These are phyloP conservation scores for Phialophora verrucosa DNA, from an alignment of 2,329 filamentous ascomycete species.

Conservation along the genomic window DNA sequence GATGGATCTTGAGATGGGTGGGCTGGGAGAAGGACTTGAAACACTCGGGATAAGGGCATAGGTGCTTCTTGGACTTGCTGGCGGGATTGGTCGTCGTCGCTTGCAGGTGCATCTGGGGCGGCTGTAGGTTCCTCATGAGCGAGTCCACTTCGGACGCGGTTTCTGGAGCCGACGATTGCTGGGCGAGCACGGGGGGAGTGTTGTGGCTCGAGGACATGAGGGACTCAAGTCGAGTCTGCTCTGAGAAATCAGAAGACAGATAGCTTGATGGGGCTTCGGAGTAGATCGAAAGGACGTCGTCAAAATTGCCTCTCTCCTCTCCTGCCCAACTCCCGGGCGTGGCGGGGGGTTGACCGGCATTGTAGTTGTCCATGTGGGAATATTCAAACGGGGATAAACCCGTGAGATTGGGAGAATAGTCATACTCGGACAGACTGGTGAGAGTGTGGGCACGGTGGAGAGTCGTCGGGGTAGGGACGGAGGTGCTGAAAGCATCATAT, in stretches of 20 bases:
- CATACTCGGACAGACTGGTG: slow-evolving; percentile 26
- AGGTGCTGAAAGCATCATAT: slow-evolving; percentile 26
- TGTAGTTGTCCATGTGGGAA: slow-evolving; percentile 25
- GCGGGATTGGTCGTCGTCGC: slow-evolving; percentile 37
- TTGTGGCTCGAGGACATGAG: slow-evolving; percentile 29
- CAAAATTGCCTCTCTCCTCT: slow-evolving; percentile 32
- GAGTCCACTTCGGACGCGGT: slow-evolving; percentile 71
- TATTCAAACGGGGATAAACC: slow-evolving; percentile 28
- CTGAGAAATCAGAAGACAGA: slow-evolving; percentile 33
- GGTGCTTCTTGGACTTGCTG: slow-evolving; percentile 62
- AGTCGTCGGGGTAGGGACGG: slow-evolving; percentile 14
- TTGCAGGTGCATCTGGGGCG: slow-evolving; percentile 52
- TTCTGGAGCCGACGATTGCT: slow-evolving; percentile 15
- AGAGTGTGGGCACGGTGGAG: slow-evolving; percentile 33
- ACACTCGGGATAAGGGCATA: slow-evolving; percentile 76
- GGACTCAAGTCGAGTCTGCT: slow-evolving; percentile 29
- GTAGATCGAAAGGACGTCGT: slow-evolving; percentile 36
- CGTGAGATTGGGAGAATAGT: slow-evolving; percentile 26
- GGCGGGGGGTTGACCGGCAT: slow-evolving; percentile 12
- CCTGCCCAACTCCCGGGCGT: slow-evolving; percentile 31
- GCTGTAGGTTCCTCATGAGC: slow-evolving; percentile 80
- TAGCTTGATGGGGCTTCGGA: slow-evolving; percentile 38
- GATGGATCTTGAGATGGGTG: slow-evolving; percentile 90
- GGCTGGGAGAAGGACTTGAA: slow-evolving; percentile 86
- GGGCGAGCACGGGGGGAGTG: slow-evolving; percentile 25